phyloP scores from a whole-genome alignment of 2,329 filamentous ascomycete genomes.

The Pseudogymnoascus sp. region DNA sequence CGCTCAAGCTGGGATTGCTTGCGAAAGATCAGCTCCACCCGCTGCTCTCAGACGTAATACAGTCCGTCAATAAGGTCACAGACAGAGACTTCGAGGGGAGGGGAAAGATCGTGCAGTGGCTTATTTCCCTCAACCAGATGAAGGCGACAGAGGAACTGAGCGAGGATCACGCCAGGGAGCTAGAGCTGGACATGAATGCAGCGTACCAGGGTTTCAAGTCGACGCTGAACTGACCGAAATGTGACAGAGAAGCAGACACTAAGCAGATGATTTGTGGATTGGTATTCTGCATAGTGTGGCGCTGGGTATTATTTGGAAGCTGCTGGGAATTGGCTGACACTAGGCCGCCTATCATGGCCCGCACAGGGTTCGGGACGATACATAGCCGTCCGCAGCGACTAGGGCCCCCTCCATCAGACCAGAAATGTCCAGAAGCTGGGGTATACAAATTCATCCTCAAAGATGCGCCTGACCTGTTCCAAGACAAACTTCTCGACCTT shows the following conservation, averaged over 20 bases:
- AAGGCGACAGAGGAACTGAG: slow-evolving; percentile 84
- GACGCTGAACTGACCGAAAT: slow-evolving; percentile 22
- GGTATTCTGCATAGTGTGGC: not conserved
- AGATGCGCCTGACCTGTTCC: slow-evolving; percentile 92
- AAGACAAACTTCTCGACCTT: slow-evolving; percentile 98
- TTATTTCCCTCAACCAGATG: slow-evolving; percentile 97
- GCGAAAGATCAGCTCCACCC: slow-evolving; percentile 97
- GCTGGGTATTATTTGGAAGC: not conserved
- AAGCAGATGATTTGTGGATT: not conserved
- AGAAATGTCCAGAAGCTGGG: slow-evolving; percentile 98
- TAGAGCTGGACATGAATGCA: slow-evolving; percentile 88
- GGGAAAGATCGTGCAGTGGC: slow-evolving; percentile 96
- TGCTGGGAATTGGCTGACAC: not conserved
- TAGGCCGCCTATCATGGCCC: slow-evolving; percentile 7
- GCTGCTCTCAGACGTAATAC: slow-evolving; percentile 87
- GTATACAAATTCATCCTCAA: slow-evolving; percentile 97
- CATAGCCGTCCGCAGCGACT: not conserved
- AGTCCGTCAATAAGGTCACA: slow-evolving; percentile 94
- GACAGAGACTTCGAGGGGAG: slow-evolving; percentile 91
- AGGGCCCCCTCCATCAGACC: slow-evolving; percentile 35
- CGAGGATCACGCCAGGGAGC: slow-evolving; percentile 78
- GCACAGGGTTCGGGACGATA: not conserved
- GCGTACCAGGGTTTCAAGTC: slow-evolving; percentile 89
- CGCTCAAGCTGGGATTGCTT: slow-evolving; percentile 80
- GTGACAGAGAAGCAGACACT: not conserved